A percentile compares a stretch with the other conserved stretches of the same genome.
phyloP scores from a whole-genome alignment of 2,329 filamentous ascomycete genomes.

The Colletotrichum lentis region DNA sequence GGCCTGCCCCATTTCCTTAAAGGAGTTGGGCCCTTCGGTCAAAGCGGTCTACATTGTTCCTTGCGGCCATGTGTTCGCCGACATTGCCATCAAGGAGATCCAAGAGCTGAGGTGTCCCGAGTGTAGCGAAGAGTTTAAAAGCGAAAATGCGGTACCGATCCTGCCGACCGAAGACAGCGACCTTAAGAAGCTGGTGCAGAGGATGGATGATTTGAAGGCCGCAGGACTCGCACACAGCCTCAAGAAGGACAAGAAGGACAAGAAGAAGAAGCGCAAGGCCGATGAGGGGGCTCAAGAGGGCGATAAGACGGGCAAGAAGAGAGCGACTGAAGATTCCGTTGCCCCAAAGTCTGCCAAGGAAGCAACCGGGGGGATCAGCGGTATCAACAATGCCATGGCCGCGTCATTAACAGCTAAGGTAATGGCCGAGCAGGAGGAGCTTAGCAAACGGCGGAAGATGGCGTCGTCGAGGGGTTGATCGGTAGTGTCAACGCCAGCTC shows the following conservation, averaged over 20 bases:
- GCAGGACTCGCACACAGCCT: conserved; percentile 83
- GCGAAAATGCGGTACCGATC: conserved; percentile 83
- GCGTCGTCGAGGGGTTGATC: conserved; percentile 44
- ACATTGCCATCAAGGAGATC: conserved; percentile 85
- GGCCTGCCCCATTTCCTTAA: conserved; percentile 88
- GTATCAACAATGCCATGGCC: conserved; percentile 89
- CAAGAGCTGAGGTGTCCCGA: conserved; percentile 69
- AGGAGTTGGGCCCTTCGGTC: conserved; percentile 79
- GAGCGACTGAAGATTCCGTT: conserved; percentile 28
- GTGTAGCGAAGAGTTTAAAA: conserved; percentile 78
- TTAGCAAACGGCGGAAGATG: conserved; percentile 80
- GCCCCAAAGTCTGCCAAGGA: conserved; percentile 43
- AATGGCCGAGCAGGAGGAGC: conserved; percentile 83
- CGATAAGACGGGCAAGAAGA: conserved; percentile 41
- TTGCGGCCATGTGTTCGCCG: conserved; percentile 93
- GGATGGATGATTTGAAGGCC: conserved; percentile 73
- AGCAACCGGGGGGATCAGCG: conserved; percentile 53
- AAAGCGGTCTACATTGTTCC: conserved; percentile 91
- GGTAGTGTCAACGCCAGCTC: too few relatives aligned
- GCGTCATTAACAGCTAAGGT: conserved; percentile 87
- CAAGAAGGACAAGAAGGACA: conserved; percentile 77
- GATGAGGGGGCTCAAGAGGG: conserved; percentile 54
- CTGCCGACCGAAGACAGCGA: conserved; percentile 77
- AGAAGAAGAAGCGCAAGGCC: conserved; percentile 80
- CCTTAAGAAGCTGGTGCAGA: conserved; percentile 69